These are phyloP conservation scores for Heracleum sosnowskyi DNA, from an alignment of 129 eudicot genomes.

Conservation along the genomic window DNA sequence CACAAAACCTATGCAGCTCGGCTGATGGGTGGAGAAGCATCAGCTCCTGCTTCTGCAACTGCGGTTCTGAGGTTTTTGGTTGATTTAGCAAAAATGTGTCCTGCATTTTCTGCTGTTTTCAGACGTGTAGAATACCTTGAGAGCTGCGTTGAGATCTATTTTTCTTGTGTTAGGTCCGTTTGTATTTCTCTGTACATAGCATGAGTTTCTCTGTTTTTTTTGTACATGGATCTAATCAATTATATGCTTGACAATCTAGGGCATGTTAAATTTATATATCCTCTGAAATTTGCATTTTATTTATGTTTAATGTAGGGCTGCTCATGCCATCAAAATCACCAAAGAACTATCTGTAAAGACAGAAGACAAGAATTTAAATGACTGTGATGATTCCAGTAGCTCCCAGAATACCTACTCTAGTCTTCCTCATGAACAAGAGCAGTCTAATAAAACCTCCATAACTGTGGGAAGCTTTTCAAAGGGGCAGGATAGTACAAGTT, in stretches of 20 bases:
- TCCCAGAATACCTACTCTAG: slow-evolving; percentile 75
- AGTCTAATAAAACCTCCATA: slow-evolving; percentile 62
- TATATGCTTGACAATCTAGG: slow-evolving; percentile 1
- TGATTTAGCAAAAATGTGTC: slow-evolving; percentile 90
- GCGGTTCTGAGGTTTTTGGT: slow-evolving; percentile 94
- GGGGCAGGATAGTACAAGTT: slow-evolving; percentile 61
- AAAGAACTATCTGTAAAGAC: slow-evolving; percentile 56
- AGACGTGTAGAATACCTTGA: slow-evolving; percentile 86
- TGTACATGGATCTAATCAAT: not conserved
- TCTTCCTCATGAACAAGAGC: slow-evolving; percentile 83
- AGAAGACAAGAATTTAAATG: slow-evolving; percentile 66
- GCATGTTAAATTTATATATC: slow-evolving; percentile 1
- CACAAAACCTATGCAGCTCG: slow-evolving; percentile 99
- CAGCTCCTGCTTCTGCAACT: slow-evolving; percentile 96
- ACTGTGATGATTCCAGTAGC: slow-evolving; percentile 58
- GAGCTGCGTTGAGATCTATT: slow-evolving; percentile 82
- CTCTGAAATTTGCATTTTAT: slow-evolving; percentile 9
- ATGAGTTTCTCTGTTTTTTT: not conserved
- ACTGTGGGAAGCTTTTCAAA: slow-evolving; percentile 69
- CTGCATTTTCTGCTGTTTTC: slow-evolving; percentile 72
- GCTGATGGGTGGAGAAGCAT: slow-evolving; percentile 95
- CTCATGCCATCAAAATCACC: slow-evolving; percentile 75
- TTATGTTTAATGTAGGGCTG: slow-evolving; percentile 54
- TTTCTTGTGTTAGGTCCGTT: slow-evolving; percentile 86
- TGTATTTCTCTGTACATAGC: slow-evolving; percentile 9